phyloP scores from a whole-genome alignment of 1,284 basidiomycete species.

The Paramarasmius palmivorus region DNA sequence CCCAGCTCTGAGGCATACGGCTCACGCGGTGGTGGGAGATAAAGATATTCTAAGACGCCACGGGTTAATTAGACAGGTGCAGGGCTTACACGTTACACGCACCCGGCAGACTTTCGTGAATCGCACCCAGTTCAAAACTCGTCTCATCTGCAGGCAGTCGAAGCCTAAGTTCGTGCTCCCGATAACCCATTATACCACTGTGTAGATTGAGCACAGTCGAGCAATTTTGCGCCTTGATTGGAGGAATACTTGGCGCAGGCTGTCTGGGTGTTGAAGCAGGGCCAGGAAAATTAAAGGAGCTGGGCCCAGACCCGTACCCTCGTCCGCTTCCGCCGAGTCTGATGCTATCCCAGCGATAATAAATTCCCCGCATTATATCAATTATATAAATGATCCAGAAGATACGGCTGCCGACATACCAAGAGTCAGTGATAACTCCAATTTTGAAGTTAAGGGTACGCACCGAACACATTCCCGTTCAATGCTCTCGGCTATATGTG shows the following conservation, averaged over 20 bases:
- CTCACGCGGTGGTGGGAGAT: slow-evolving; percentile 58
- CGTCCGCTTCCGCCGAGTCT: slow-evolving; percentile 10
- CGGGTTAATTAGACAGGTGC: slow-evolving; percentile 7
- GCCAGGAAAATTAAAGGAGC: not conserved
- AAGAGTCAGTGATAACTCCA: not conserved
- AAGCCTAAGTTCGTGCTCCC: slow-evolving; percentile 57
- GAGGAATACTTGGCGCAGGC: slow-evolving; percentile 6
- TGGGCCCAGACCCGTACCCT: slow-evolving; percentile 4
- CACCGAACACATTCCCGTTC: slow-evolving; percentile 67
- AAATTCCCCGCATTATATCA: slow-evolving; percentile 39
- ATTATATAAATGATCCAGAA: slow-evolving; percentile 75
- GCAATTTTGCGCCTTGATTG: slow-evolving; percentile 2
- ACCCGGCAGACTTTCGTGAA: slow-evolving; percentile 65
- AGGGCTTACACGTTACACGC: slow-evolving; percentile 22
- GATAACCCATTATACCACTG: slow-evolving; percentile 20
- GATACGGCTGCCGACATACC: slow-evolving; percentile 43
- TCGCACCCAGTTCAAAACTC: slow-evolving; percentile 66
- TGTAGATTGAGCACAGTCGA: slow-evolving; percentile 3
- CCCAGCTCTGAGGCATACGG: slow-evolving; percentile 69
- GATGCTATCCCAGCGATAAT: slow-evolving; percentile 12
- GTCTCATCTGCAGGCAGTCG: slow-evolving; percentile 76
- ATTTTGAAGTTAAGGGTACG: not conserved
- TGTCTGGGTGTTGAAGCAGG: not conserved
- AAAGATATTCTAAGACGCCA: slow-evolving; percentile 56
- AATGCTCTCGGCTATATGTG: slow-evolving; percentile 57